Percentiles rank a stretch among this genome's conserved stretches.
Evolutionary conservation across 306 rosid species (phyloP).

Genomic region (Alnus rubra): DNA sequence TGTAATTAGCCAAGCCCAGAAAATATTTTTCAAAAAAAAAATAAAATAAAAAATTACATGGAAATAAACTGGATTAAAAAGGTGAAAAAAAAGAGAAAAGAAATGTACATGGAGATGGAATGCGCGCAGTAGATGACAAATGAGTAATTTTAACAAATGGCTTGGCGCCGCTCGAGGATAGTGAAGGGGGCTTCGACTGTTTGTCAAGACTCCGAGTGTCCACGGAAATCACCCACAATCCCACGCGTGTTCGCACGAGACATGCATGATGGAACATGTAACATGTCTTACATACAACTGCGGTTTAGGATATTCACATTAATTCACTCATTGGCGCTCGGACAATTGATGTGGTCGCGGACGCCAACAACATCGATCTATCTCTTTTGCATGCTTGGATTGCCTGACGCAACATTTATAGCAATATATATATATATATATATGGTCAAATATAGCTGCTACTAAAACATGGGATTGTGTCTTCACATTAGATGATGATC

Average conservation of each 20-base stretch:
- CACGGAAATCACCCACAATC: background rate
- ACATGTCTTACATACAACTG: background rate
- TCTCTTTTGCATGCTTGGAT: background rate
- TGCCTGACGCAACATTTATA: background rate
- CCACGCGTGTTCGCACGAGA: background rate
- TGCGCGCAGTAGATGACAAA: background rate
- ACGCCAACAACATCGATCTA: too few relatives aligned
- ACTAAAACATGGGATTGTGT: conserved; percentile 29
- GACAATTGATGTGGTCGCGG: background rate
- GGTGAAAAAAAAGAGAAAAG: background rate
- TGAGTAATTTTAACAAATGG: background rate
- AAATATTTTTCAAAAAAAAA: too few relatives aligned
- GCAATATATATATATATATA: background rate
- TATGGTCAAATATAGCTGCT: conserved; percentile 33
- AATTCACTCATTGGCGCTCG: background rate
- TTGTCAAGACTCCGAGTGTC: background rate
- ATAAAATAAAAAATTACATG: too few relatives aligned
- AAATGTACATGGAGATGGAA: background rate
- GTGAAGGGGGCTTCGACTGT: background rate
- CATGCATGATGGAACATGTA: background rate
- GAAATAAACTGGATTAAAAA: background rate
- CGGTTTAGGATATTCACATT: background rate
- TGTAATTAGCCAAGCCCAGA: too few relatives aligned
- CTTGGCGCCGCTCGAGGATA: background rate
- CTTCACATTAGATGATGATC: conserved; percentile 4